Percentiles rank a stretch among this genome's conserved stretches.
phyloP scores from a whole-genome alignment of 78 protist genomes.

The Corallochytrium limacisporum region DNA sequence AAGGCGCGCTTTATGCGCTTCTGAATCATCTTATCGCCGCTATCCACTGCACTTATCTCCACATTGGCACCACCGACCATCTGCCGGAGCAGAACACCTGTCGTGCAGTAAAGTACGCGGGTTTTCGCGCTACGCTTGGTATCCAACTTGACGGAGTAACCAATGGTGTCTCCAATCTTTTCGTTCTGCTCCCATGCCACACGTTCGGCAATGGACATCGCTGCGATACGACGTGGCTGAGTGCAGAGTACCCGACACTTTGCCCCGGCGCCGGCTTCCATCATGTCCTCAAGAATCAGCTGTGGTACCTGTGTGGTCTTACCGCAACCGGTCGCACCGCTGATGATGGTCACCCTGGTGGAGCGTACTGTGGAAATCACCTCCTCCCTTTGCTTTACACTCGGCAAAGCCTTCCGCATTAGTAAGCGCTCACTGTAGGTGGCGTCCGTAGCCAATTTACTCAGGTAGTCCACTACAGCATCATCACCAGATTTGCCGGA shows the following conservation, averaged over 20 bases:
- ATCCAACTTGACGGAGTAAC: conserved; percentile 43
- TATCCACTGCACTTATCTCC: too few relatives aligned
- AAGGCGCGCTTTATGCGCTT: too few relatives aligned
- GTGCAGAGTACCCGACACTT: conserved; percentile 14
- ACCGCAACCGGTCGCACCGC: conserved; percentile 50
- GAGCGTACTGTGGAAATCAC: too few relatives aligned
- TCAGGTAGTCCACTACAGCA: too few relatives aligned
- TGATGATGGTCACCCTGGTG: conserved; percentile 5
- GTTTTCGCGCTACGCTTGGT: conserved; percentile 10
- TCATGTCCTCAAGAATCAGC: conserved; percentile 15
- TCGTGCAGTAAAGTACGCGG: conserved; percentile 57
- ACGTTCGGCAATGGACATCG: conserved; percentile 48
- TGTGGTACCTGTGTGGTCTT: conserved; percentile 73
- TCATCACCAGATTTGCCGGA: too few relatives aligned
- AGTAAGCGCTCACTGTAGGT: too few relatives aligned
- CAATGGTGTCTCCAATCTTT: conserved; percentile 25
- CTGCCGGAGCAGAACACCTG: conserved; percentile 50
- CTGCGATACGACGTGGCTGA: conserved; percentile 67
- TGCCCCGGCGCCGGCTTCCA: not conserved
- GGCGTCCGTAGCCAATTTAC: too few relatives aligned
- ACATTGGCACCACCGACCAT: conserved; percentile 14
- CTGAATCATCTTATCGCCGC: too few relatives aligned
- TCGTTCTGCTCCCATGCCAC: conserved; percentile 61
- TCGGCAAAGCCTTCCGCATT: too few relatives aligned
- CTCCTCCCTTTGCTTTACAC: too few relatives aligned